A percentile compares a stretch with the other conserved stretches of the same genome.
Conservation (phyloP, 1,284 basidiomycete genomes). For the Tilletia indica region DNA sequence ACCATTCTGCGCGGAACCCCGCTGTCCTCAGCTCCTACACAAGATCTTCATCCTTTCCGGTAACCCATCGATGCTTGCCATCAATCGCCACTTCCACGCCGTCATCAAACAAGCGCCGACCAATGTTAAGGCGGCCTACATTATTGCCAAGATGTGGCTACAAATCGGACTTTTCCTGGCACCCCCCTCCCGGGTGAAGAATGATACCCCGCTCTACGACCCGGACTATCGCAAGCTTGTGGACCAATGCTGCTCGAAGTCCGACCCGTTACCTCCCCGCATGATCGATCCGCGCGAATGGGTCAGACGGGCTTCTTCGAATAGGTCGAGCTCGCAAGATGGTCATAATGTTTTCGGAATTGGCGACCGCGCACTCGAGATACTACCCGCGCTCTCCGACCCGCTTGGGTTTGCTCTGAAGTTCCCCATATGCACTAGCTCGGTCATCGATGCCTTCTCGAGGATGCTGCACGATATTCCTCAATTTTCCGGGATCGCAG, state of each 20-base stretch:
- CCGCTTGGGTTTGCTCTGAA: not conserved
- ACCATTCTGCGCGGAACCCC: not conserved
- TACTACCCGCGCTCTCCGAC: not conserved
- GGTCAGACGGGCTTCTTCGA: not conserved
- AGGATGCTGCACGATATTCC: constrained; percentile 4
- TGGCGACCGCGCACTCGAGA: too few relatives aligned
- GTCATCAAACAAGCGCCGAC: not conserved
- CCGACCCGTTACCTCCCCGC: not conserved
- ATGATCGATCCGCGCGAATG: constrained; percentile 4
- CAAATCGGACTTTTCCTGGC: not conserved
- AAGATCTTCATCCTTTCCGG: constrained; percentile 5
- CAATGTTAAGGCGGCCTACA: constrained; percentile 3
- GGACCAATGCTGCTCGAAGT: not conserved
- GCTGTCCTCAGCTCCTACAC: not conserved
- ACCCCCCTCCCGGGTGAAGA: too few relatives aligned
- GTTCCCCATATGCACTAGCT: not conserved
- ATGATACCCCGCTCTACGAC: not conserved
- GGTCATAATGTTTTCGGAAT: not conserved
- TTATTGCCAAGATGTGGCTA: not conserved
- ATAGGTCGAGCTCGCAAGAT: too few relatives aligned
- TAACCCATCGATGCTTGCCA: not conserved
- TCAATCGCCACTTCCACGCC: constrained; percentile 2
- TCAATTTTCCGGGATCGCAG: not conserved
- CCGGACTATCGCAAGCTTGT: not conserved
- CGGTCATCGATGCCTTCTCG: constrained; percentile 7